A percentile compares a stretch with the other conserved stretches of the same genome.
These are phyloP conservation scores for Ensete ventricosum DNA, from an alignment of 176 grass and related monocot species.

Conservation along the genomic window DNA sequence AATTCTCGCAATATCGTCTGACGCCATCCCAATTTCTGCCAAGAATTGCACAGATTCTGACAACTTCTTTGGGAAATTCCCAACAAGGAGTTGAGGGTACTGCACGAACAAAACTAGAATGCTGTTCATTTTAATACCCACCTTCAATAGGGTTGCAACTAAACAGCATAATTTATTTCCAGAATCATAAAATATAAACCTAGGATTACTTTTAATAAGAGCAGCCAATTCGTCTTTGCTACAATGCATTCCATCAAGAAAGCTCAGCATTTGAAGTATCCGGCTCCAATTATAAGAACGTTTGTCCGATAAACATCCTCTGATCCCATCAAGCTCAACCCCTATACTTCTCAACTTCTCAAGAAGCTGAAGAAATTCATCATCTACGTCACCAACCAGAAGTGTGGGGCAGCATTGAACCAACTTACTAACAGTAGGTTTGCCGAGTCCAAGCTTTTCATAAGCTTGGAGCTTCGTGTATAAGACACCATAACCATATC, in stretches of 20 bases:
- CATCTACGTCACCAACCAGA: conserved; percentile 32
- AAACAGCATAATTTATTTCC: conserved; percentile 44
- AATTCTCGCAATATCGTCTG: background rate
- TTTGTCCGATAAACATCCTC: conserved; percentile 42
- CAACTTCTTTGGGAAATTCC: conserved; percentile 33
- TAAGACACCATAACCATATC: conserved; percentile 25
- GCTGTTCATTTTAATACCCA: conserved; percentile 33
- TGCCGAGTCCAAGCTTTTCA: conserved; percentile 35
- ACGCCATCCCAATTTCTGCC: background rate
- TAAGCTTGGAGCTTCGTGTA: conserved; percentile 31
- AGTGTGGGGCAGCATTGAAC: conserved; percentile 38
- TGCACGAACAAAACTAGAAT: conserved; percentile 35
- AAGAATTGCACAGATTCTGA: conserved; percentile 11
- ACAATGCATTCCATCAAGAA: conserved; percentile 37
- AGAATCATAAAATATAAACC: conserved; percentile 52
- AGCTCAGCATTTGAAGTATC: conserved; percentile 41
- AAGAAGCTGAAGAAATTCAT: conserved; percentile 32
- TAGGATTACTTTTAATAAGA: conserved; percentile 39
- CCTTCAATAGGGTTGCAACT: conserved; percentile 38
- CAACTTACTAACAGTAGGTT: conserved; percentile 35
- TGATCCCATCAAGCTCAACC: conserved; percentile 34
- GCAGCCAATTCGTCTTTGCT: conserved; percentile 24
- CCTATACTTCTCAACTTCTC: conserved; percentile 37
- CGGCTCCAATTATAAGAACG: conserved; percentile 34
- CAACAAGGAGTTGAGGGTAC: conserved; percentile 26